Base-by-base conservation (phyloP, 108 stramenopile species). In the Cyclotella baltica region DNA sequence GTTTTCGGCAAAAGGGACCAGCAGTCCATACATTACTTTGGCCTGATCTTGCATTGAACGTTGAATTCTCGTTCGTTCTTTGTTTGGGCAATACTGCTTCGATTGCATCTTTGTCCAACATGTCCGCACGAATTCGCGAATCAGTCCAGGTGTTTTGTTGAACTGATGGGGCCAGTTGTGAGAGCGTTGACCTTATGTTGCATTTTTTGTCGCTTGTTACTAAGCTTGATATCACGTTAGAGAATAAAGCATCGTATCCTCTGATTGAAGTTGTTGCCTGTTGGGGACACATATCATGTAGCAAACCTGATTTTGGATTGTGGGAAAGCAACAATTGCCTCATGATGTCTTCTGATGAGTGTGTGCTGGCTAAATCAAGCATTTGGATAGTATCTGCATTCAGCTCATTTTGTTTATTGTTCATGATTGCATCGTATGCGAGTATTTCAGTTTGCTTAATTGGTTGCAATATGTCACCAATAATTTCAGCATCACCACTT, bases 11-110 rank as follows among this genome's bases (percentile, higher is more conserved):
- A 35, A 74, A 75, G 27, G 95, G 95, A 8, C 95, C 95, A 52
- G 86, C 78, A 30, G 87, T 85, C 93, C 95, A 96, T 51, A 96
- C n/a, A n/a, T n/a, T 77, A 56, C 92, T 87, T 66, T 86, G 92
- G 15, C 80, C 67, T 80, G 92, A 88, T 23, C 70, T 83, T 2
- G 34, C 27, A 76, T 46, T 23, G 76, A 61, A 78, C 84, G 85
- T 84, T 29, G 65, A 33, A 33, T 73, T 37, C 11, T 68, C 34
- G 30, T 20, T 57, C 23, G 43, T 35, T 25, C 27, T 72, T 36
- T 59, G 52, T 2, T 57, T 28, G 0, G 58, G 30, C 16, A 67
- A 22, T 61, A 46, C 55, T 35, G 57, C 46, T 62, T 67, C 63
- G 29, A 95, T 62, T 1, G 78, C 70, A 27, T 72, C 70, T 46